These are phyloP conservation scores for Posidonia oceanica DNA, from an alignment of 116 monocot species.

Conservation along the genomic window DNA sequence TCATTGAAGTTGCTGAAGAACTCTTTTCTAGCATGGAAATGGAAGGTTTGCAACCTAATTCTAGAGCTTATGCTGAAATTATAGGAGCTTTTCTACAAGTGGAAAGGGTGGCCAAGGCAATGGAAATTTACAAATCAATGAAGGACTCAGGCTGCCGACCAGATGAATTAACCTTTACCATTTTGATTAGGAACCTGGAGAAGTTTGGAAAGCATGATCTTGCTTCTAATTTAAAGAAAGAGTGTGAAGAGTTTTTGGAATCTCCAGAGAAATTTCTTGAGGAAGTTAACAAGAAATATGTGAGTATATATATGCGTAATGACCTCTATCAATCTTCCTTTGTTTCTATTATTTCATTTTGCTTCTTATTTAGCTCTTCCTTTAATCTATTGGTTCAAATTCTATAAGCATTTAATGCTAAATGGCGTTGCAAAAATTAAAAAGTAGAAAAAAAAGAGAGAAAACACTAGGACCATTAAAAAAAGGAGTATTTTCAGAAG, in stretches of 20 bases:
- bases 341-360: no score
- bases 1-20: no score
- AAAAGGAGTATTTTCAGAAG: no score
- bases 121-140: conserved; percentile 53
- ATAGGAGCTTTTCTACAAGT: conserved; percentile 63
- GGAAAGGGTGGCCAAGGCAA: conserved; percentile 50
- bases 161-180: conserved; percentile 61
- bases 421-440: no score
- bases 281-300: conserved; percentile 53
- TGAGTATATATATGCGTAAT: conserved; percentile 17
- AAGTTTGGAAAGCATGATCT: conserved; percentile 40
- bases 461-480: no score
- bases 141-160: conserved; percentile 51
- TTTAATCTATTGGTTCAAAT: no score
- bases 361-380: no score
- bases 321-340: no score
- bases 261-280: conserved; percentile 23
- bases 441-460: no score
- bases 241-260: no score
- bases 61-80: conserved; percentile 66
- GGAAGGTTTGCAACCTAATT: conserved; percentile 46
- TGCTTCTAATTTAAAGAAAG: no score
- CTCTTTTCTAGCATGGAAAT: conserved; percentile 35
- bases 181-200: conserved; percentile 73
- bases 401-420: no score